These are phyloP conservation scores for Verbena officinalis DNA, from an alignment of 257 asterid species.

Conservation along the genomic window DNA sequence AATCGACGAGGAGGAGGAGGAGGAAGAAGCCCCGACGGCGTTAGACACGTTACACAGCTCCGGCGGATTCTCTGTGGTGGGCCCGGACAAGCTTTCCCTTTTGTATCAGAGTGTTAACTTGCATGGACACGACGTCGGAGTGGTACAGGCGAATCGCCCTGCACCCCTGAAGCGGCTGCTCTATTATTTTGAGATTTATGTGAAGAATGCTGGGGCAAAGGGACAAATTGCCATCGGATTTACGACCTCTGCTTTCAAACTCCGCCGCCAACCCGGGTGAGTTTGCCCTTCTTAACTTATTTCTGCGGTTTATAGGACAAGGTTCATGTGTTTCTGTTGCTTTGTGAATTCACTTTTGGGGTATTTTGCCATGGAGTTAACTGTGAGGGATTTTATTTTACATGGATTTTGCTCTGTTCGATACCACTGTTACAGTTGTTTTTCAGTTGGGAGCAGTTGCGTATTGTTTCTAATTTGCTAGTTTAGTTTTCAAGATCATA, in stretches of 20 bases:
- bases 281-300: no score
- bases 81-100: conserved; percentile 81
- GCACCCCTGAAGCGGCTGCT: conserved; percentile 79
- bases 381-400: conserved; percentile 14
- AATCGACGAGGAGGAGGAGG: conserved; percentile 53
- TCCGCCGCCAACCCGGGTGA: conserved; percentile 97
- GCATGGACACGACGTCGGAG: conserved; percentile 93
- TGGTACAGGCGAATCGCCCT: conserved; percentile 79
- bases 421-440: not conserved
- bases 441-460: not conserved
- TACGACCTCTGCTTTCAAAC: conserved; percentile 71
- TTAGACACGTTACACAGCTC: conserved; percentile 78
- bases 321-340: not conserved
- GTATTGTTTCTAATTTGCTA: not conserved
- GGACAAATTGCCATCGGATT: conserved; percentile 92
- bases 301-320: no score
- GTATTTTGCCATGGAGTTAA: conserved; percentile 1
- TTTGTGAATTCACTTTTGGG: conserved; percentile 5
- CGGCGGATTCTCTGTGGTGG: conserved; percentile 77
- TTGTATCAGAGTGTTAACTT: conserved; percentile 55
- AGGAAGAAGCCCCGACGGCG: conserved; percentile 72
- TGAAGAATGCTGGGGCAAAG: conserved; percentile 77
- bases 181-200: conserved; percentile 82
- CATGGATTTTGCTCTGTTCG: not conserved
- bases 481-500: conserved; percentile 3